Percentiles rank a stretch among this genome's conserved stretches.
Evolutionary conservation across 169 alveolate genomes (phyloP).

Genomic region (Eimeria acervulina): DNA sequence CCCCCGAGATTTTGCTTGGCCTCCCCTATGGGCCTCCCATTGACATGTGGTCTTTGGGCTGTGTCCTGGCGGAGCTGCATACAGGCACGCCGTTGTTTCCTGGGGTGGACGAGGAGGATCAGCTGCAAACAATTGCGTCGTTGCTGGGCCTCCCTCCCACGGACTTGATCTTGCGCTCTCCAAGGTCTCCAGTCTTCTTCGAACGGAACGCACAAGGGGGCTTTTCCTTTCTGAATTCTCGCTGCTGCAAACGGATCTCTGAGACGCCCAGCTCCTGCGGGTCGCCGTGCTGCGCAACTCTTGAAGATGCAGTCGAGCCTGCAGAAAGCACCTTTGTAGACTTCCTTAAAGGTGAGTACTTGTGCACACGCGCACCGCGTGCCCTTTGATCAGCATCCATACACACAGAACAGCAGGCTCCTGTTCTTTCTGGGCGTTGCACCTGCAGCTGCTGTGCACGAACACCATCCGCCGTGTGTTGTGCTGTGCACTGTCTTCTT

Average conservation of each 20-base stretch:
- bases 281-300: slow-evolving; percentile 16
- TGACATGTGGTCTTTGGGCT: slow-evolving; percentile 99
- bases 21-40: slow-evolving; percentile 98
- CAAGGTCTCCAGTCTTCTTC: slow-evolving; percentile 51
- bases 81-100: slow-evolving; percentile 94
- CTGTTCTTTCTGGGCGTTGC: neutral
- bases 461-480: neutral
- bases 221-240: neutral
- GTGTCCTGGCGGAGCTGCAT: slow-evolving; percentile 97
- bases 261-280: neutral
- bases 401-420: neutral
- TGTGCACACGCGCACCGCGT: neutral
- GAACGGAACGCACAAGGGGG: slow-evolving; percentile 6
- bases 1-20: slow-evolving; percentile 98
- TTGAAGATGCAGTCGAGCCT: slow-evolving; percentile 41
- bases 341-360: slow-evolving; percentile 50
- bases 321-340: slow-evolving; percentile 51
- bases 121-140: slow-evolving; percentile 90
- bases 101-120: slow-evolving; percentile 86
- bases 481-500: neutral
- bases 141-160: slow-evolving; percentile 84
- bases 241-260: neutral
- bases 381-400: neutral
- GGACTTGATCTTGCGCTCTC: slow-evolving; percentile 48
- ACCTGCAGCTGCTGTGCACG: neutral